Conservation (phyloP, 2,329 filamentous ascomycete species). For the Plenodomus tracheiphilus region DNA sequence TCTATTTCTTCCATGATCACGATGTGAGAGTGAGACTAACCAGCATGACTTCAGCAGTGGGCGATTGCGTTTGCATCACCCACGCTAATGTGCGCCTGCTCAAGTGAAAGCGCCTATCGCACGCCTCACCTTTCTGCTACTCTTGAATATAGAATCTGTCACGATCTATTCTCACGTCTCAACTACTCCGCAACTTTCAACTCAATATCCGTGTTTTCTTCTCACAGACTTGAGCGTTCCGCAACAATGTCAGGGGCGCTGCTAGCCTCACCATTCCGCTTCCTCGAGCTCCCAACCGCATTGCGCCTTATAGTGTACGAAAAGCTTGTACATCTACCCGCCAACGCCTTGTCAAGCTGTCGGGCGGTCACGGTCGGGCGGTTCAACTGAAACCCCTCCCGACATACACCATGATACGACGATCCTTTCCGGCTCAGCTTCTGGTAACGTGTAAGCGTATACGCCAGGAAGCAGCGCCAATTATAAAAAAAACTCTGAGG, state of each 20-base stretch:
- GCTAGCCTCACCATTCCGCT: not conserved
- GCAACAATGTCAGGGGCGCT: not conserved
- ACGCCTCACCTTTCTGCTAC: too few relatives aligned
- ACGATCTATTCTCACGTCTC: not conserved
- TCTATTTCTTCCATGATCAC: too few relatives aligned
- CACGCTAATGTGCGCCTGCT: too few relatives aligned
- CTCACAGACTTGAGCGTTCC: not conserved
- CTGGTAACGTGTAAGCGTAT: not conserved
- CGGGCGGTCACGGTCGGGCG: not conserved
- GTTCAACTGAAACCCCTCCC: not conserved
- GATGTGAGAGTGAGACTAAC: not conserved
- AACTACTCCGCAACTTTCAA: not conserved
- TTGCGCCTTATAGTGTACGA: constrained; percentile 8
- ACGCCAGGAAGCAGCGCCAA: not conserved
- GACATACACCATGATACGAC: not conserved
- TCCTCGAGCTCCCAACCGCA: constrained; percentile 7
- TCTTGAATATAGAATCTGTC: too few relatives aligned
- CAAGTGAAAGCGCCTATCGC: too few relatives aligned
- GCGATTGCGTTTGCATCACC: too few relatives aligned
- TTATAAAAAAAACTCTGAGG: not conserved
- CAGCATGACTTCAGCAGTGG: too few relatives aligned
- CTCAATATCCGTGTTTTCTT: not conserved
- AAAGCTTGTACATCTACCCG: not conserved
- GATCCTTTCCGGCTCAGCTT: not conserved
- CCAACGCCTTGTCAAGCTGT: not conserved